Conservation (phyloP, 2,329 filamentous ascomycete species). For the Xylariaceae sp. region DNA sequence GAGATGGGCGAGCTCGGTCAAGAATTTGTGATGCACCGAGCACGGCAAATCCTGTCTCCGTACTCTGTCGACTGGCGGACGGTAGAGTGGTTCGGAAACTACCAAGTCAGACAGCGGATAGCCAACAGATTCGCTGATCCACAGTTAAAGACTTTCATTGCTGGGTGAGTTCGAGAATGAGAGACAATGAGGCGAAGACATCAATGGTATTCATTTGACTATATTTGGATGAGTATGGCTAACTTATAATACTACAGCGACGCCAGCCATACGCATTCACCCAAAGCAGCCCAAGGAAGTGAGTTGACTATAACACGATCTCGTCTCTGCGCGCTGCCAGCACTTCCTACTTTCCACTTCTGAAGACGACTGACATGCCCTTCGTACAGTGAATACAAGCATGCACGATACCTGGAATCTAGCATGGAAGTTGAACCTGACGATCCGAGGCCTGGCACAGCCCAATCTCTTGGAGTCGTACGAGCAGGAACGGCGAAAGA, state of each 20-base stretch:
- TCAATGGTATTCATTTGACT: no score
- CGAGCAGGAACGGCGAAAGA: constrained; percentile 58
- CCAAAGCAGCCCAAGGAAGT: constrained; percentile 57
- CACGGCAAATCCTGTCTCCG: constrained; percentile 56
- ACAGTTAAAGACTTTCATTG: constrained; percentile 59
- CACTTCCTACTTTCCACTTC: no score
- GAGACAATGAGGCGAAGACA: no score
- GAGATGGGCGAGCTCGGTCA: constrained; percentile 44
- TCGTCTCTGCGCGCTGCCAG: not conserved
- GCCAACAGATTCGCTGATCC: constrained; percentile 65
- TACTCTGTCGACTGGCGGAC: constrained; percentile 55
- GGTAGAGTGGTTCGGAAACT: constrained; percentile 68
- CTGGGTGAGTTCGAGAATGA: constrained; percentile 29
- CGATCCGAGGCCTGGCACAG: constrained; percentile 52
- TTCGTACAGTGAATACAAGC: constrained; percentile 39
- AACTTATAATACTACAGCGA: constrained; percentile 27
- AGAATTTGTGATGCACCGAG: constrained; percentile 67
- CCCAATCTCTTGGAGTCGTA: constrained; percentile 55
- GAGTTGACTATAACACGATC: not conserved
- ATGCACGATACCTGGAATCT: constrained; percentile 54
- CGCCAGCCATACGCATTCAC: constrained; percentile 59
- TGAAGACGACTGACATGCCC: not conserved
- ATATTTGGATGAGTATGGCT: no score
- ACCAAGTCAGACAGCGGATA: constrained; percentile 67
- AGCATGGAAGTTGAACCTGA: constrained; percentile 40